These are phyloP conservation scores for Periconia sp. DNA, from an alignment of 2,329 filamentous ascomycete genomes.

Conservation along the genomic window DNA sequence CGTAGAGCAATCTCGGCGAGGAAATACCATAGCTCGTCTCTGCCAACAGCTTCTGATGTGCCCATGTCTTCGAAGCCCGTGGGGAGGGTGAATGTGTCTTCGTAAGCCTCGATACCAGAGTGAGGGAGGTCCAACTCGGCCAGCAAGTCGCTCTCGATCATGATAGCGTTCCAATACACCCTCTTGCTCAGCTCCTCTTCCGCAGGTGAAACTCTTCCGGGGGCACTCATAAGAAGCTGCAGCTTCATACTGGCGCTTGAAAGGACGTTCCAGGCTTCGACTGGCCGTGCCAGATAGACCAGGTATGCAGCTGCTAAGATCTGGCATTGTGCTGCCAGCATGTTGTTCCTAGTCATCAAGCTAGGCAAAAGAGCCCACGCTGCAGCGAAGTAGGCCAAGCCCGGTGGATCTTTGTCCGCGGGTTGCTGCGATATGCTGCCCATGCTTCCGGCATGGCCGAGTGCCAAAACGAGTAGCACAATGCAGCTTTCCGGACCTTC, in stretches of 20 bases:
- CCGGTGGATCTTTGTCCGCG: conserved; percentile 70
- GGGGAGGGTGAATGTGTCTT: conserved; percentile 77
- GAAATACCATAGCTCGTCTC: conserved; percentile 85
- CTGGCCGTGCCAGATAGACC: conserved; percentile 77
- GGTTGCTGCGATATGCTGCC: conserved; percentile 76
- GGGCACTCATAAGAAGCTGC: conserved; percentile 74
- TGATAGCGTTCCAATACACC: conserved; percentile 81
- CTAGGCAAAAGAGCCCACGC: conserved; percentile 77
- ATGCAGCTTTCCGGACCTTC: conserved; percentile 82
- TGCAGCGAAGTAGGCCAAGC: conserved; percentile 76
- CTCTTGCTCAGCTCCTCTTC: conserved; percentile 74
- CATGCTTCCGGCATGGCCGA: conserved; percentile 73
- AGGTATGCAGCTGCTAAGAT: conserved; percentile 79
- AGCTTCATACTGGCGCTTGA: conserved; percentile 81
- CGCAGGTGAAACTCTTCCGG: conserved; percentile 68
- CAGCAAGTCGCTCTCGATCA: conserved; percentile 75
- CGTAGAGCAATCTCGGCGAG: conserved; percentile 79
- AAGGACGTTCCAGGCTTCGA: conserved; percentile 81
- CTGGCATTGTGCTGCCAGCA: conserved; percentile 77
- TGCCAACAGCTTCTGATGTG: conserved; percentile 63
- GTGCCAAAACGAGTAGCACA: conserved; percentile 73
- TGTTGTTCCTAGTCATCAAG: conserved; percentile 78
- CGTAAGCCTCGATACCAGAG: conserved; percentile 79
- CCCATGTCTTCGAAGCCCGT: conserved; percentile 72
- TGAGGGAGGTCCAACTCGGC: conserved; percentile 80